Evolutionary conservation across 1,284 basidiomycete species (phyloP).

Genomic region (Leccinum subrobustum): DNA sequence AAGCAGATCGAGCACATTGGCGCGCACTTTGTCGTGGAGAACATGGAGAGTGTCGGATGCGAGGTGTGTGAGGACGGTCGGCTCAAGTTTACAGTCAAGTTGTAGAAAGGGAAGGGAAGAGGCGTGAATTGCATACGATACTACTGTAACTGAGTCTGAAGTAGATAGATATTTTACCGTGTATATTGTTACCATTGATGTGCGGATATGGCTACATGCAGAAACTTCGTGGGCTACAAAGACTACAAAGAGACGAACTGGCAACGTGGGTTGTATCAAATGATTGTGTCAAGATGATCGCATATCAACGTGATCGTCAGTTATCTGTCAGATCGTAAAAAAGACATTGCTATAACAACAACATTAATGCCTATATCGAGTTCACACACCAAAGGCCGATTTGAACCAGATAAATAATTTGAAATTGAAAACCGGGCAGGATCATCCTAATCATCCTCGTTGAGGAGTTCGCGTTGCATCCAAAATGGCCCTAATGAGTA

Average conservation of each 20-base stretch:
- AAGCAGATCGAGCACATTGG: conserved; percentile 58
- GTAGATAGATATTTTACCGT: neutral
- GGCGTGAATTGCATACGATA: neutral
- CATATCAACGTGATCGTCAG: neutral
- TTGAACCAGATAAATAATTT: neutral
- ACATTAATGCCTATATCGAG: neutral
- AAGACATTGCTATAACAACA: neutral
- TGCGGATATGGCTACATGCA: conserved; percentile 1
- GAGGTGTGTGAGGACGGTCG: conserved; percentile 39
- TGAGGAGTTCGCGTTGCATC: conserved; percentile 27
- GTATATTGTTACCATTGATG: neutral
- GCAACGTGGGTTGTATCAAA: neutral
- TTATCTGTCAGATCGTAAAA: neutral
- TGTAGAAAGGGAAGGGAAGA: conserved; percentile 8
- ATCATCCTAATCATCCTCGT: conserved; percentile 23
- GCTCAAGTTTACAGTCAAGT: conserved; percentile 40
- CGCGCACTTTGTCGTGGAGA: conserved; percentile 65
- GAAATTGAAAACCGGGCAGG: neutral
- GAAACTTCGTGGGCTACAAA: neutral
- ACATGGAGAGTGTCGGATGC: conserved; percentile 55
- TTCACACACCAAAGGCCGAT: neutral
- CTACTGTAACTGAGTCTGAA: neutral
- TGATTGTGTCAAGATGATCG: neutral
- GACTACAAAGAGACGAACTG: conserved; percentile 3
- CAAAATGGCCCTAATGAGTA: conserved; percentile 29